Base-by-base conservation (phyloP, 2,329 filamentous ascomycete genomes). In the Biscogniauxia sp. region DNA sequence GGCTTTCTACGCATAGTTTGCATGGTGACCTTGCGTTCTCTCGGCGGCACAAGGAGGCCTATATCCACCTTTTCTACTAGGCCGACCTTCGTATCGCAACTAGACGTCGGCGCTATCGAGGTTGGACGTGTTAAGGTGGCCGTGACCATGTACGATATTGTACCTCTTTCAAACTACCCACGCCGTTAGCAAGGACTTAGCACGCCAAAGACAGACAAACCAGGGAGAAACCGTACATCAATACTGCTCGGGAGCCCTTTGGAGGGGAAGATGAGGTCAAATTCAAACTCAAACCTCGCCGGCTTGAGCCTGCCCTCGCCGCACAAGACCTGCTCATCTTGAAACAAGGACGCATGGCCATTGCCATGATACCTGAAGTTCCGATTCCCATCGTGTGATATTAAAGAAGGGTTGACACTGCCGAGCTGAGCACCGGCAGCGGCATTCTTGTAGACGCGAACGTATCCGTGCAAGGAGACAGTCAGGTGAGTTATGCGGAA, bases 71-170 rank as follows among this genome's bases (percentile, higher is more conserved):
- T 87, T 74, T 97, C 92, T 37, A 91, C 79, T 7, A 97, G 80
- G 61, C 88, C 87, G 20, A 99, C 83, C 70, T 93, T 93, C 63
- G 88, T 85, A 67, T 96, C 92, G 76, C 91, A 95, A 41, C 86
- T 90, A 9, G 88, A 84, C 2, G 89, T 93, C 1, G 94, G 89
- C 15, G 89, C 84, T 63, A 97, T 96, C 5, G 93, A 88, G 0
- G 91, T 95, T 20, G 95, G 94, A 59, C 93, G 87, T 20, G 94
- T 98, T 60, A 98, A 76, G 8, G 93, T 97, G 32, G 94, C 90
- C 5, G 92, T 94, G 69, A 98, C 85, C 79, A 94, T 87, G 77
- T 98, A 99, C 20, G 90, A 89, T 69, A 99, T 92, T 1, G 92
- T 93, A 41, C 95, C 95, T 72, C 94, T 88, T 77, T 98, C 95